A percentile compares a stretch with the other conserved stretches of the same genome.
Evolutionary conservation across 306 rosid genomes (phyloP).

Genomic region (Prunus mongolica): DNA sequence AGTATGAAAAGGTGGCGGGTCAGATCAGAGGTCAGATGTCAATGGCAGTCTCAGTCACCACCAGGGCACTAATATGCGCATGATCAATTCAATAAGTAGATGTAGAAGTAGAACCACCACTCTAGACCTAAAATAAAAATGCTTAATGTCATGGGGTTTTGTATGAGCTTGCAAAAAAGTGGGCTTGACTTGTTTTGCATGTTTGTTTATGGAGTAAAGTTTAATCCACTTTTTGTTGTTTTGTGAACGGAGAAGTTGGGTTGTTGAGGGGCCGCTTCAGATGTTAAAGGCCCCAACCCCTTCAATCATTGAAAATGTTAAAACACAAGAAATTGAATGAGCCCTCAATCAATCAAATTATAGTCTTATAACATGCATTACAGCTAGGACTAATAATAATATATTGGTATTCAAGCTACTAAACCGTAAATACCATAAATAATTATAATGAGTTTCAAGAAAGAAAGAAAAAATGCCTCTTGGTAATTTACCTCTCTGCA

Average conservation of each 20-base stretch:
- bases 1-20: slow-evolving; percentile 10
- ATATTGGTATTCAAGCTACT: too few species aligned
- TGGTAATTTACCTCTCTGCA: not conserved
- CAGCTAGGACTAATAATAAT: too few species aligned
- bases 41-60: slow-evolving; percentile 2
- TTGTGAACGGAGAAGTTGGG: not conserved
- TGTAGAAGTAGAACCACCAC: too few species aligned
- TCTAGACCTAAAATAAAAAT: not conserved
- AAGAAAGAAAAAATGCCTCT: not conserved
- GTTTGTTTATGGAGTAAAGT: not conserved
- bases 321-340: not conserved
- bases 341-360: not conserved
- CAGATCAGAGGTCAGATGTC: slow-evolving; percentile 2
- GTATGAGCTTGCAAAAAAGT: slow-evolving; percentile 15
- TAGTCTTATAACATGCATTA: too few species aligned
- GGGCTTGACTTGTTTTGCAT: not conserved
- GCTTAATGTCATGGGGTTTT: not conserved
- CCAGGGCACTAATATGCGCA: not conserved
- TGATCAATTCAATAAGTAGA: not conserved
- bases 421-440: too few species aligned
- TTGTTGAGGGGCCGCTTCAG: slow-evolving; percentile 1
- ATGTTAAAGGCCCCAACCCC: not conserved
- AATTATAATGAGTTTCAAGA: not conserved
- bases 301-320: not conserved
- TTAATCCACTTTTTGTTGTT: not conserved